Conservation (phyloP, 208 protist species). For the Trichomonas vaginalis region DNA sequence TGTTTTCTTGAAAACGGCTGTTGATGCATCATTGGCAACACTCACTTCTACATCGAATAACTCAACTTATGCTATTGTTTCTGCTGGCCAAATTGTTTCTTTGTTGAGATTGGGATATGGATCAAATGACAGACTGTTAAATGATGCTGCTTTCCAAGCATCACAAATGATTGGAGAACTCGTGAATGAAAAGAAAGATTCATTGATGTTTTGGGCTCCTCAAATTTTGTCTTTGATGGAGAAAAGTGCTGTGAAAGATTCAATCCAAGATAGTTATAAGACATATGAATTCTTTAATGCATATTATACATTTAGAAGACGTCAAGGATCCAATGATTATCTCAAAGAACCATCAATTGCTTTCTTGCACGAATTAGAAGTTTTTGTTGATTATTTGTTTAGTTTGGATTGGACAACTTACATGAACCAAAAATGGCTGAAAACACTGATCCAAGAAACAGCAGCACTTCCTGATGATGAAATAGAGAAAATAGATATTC, state of each 20-base stretch:
- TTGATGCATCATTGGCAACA: neutral
- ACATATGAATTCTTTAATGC: neutral
- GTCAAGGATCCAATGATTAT: neutral
- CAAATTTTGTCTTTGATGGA: neutral
- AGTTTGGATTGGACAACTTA: neutral
- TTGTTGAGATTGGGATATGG: neutral
- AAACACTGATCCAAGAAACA: neutral
- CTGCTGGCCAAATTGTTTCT: neutral
- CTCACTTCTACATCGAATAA: neutral
- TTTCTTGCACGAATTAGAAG: neutral
- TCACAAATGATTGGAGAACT: neutral
- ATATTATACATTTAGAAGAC: neutral
- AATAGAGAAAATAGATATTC: neutral
- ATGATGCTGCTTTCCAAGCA: neutral
- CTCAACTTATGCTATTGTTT: neutral
- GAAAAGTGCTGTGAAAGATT: neutral
- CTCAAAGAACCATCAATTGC: neutral
- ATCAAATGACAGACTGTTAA: neutral
- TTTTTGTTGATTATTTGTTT: neutral
- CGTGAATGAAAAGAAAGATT: neutral
- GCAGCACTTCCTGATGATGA: neutral
- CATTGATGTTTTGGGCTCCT: neutral
- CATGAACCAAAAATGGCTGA: neutral
- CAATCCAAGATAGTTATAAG: neutral
- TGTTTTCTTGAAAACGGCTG: neutral